These are phyloP conservation scores for Daldinia caldariorum DNA, from an alignment of 495 filamentous ascomycete genomes.

Conservation along the genomic window DNA sequence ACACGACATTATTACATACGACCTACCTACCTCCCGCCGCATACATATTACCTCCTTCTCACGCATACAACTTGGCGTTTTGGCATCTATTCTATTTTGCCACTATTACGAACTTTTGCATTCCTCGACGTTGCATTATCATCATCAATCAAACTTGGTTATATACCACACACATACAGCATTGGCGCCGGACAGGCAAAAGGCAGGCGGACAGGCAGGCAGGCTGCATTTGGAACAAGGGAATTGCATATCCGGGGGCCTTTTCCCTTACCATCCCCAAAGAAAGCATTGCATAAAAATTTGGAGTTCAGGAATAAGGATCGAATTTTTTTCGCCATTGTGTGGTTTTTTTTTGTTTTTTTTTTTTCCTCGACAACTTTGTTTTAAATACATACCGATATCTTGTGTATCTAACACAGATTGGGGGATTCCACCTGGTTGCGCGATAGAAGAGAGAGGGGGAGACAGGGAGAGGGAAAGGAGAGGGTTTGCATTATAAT, in stretches of 20 bases:
- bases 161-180: conserved; percentile 2
- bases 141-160: neutral
- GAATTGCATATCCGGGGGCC: conserved; percentile 1
- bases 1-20: neutral
- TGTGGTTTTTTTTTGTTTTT: neutral
- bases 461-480: neutral
- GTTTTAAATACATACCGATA: neutral
- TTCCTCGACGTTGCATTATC: neutral
- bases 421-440: too few species aligned
- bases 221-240: conserved; percentile 20
- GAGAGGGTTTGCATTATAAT: conserved; percentile 12
- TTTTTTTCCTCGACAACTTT: conserved; percentile 1
- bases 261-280: neutral
- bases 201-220: neutral
- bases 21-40: neutral
- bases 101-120: conserved; percentile 1
- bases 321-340: neutral
- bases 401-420: conserved; percentile 5
- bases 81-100: neutral
- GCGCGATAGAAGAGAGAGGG: neutral
- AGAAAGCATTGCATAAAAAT: conserved; percentile 15
- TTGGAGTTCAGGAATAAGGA: conserved; percentile 12
- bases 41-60: neutral
- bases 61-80: neutral
- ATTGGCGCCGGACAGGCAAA: conserved; percentile 12